Evolutionary conservation across 257 asterid genomes (phyloP), one percentile per base, ranked within the genome.

Genomic region (Forsythia viridissima): DNA sequence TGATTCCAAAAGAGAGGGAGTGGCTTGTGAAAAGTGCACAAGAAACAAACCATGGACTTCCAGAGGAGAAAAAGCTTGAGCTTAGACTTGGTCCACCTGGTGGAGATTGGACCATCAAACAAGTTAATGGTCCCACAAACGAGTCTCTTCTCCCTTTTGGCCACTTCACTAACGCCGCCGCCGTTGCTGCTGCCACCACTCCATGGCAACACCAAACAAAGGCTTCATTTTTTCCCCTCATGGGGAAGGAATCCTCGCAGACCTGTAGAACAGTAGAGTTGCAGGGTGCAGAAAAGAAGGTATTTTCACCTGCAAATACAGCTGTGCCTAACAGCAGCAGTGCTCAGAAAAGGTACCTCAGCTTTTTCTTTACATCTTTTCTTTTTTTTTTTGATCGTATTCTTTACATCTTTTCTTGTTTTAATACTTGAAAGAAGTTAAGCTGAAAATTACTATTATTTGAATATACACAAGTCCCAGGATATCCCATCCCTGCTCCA

Each of bases 31-130:
- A 85, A 83, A 79, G 86, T 46, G 87, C 73, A 69, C 86, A 74
- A 77, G 73, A 82, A 57, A 42, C 59, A 52, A 76, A 67, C 16
- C 82, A 77, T 78, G 82, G 82, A 36, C 66, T 76, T 77, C 76
- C 90, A n/a, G 97, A 87, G 38, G 98, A 93, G 85, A 89, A 80
- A 73, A 91, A 87, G 85, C 96, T 96, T 8, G 96, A 92, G 87
- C 86, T 96, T 38, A 86, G 91, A 69, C 97, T 93, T 63, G 96
- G 93, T 74, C 99, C 99, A n/a, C 98, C 98, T 0, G 91, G 90
- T 38, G 93, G 88, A 42, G 83, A 82, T 30, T 90, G 92, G 94
- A 63, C 84, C 74, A 79, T 24, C 70, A 79, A 44, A 34, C 76
- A 61, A 8, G 37, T 36, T 66, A 52, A 13, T 41, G 69, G 36